phyloP scores from a whole-genome alignment of 306 rosid genomes.

The Vigna hirtella region DNA sequence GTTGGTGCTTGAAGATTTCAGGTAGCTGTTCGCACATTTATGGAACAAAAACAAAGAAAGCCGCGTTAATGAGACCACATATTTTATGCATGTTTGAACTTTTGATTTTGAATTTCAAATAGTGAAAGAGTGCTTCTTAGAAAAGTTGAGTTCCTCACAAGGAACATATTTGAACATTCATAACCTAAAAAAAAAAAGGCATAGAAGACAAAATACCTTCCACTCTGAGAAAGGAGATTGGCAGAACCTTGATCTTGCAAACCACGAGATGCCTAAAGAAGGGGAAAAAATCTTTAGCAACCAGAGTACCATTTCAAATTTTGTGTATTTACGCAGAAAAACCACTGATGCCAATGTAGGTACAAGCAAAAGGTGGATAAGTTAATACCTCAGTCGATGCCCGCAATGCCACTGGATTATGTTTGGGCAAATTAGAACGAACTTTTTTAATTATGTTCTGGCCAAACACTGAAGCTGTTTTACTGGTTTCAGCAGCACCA shows the following conservation, averaged over 20 bases:
- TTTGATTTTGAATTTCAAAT: conserved; percentile 23
- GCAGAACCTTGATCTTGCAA: conserved; percentile 52
- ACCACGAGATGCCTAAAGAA: conserved; percentile 61
- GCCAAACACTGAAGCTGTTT: conserved; percentile 46
- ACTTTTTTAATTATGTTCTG: conserved; percentile 48
- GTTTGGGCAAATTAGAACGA: conserved; percentile 44
- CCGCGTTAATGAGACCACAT: not conserved
- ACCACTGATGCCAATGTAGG: conserved; percentile 1
- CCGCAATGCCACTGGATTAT: conserved; percentile 37
- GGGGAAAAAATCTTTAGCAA: conserved; percentile 1
- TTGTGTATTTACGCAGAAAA: not conserved
- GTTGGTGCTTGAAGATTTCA: conserved; percentile 53
- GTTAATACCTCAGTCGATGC: conserved; percentile 56
- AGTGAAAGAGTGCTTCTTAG: not conserved
- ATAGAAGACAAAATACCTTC: conserved; percentile 62
- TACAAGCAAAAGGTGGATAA: not conserved
- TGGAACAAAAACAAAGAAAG: not conserved
- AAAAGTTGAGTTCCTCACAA: conserved; percentile 33
- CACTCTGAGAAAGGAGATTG: conserved; percentile 52
- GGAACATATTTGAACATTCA: conserved; percentile 1
- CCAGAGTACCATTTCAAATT: not conserved
- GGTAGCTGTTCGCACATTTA: conserved; percentile 57
- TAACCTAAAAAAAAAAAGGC: not conserved
- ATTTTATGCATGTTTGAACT: conserved; percentile 11
- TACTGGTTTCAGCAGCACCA: conserved; percentile 50